These are phyloP conservation scores for Trypanosoma cruzi DNA, from an alignment of 208 protist species.

Conservation along the genomic window DNA sequence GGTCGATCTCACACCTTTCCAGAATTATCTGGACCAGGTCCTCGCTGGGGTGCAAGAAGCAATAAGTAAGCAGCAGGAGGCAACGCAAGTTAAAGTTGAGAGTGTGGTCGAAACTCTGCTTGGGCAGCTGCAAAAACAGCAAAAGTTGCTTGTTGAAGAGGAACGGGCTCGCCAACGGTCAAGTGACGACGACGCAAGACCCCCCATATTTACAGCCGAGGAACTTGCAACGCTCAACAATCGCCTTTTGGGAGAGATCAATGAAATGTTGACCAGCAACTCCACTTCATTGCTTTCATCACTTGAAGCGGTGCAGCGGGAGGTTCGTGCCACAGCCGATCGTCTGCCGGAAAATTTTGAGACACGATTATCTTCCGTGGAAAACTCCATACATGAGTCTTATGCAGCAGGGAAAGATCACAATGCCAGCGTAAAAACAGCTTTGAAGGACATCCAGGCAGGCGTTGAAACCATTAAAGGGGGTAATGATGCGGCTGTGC, in stretches of 20 bases:
- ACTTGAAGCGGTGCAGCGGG: conserved; percentile 16
- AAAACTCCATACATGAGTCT: conserved; percentile 4
- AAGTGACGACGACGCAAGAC: not conserved
- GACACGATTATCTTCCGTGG: conserved; percentile 16
- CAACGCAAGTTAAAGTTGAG: conserved; percentile 28
- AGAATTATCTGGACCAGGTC: conserved; percentile 78
- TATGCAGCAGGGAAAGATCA: not conserved
- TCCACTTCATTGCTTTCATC: conserved; percentile 11
- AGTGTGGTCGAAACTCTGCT: conserved; percentile 12
- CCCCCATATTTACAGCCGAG: not conserved
- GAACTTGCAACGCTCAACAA: conserved; percentile 1
- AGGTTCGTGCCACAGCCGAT: conserved; percentile 22
- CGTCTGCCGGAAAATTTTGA: conserved; percentile 14
- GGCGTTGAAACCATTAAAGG: conserved; percentile 11
- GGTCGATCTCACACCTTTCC: conserved; percentile 79
- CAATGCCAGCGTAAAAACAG: not conserved
- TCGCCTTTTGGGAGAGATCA: conserved; percentile 19
- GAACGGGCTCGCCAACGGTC: not conserved
- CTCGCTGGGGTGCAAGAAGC: conserved; percentile 61
- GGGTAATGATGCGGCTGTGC: not conserved
- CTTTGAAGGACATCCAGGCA: conserved; percentile 13
- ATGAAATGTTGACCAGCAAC: conserved; percentile 17
- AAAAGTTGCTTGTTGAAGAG: not conserved
- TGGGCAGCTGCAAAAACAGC: conserved; percentile 17
- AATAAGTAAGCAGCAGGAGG: conserved; percentile 27